Conservation (phyloP, 2,329 filamentous ascomycete genomes). For the Paraphaeosphaeria sporulosa region DNA sequence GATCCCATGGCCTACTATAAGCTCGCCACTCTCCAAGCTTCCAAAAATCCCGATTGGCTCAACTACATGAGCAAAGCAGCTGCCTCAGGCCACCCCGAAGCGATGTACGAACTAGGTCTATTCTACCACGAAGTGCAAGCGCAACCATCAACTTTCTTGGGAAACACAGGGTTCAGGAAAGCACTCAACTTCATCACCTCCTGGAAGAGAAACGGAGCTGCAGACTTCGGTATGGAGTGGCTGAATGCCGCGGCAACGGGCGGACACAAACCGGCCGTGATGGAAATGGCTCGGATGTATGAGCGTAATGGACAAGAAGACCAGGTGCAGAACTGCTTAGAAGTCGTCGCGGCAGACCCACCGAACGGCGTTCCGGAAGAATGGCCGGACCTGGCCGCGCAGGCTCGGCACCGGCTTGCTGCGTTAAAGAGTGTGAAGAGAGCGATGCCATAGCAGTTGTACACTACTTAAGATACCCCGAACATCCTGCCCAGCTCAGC, state of each 20-base stretch:
- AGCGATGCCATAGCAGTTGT: neutral
- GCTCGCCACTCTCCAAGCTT: constrained; percentile 38
- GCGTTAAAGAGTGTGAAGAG: neutral
- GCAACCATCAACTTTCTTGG: constrained; percentile 18
- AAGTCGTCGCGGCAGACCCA: constrained; percentile 27
- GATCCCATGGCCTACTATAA: constrained; percentile 54
- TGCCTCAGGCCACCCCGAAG: constrained; percentile 48
- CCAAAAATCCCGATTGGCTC: constrained; percentile 49
- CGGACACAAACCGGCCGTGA: constrained; percentile 39
- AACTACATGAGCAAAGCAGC: constrained; percentile 56
- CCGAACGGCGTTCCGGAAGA: constrained; percentile 28
- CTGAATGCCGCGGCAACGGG: constrained; percentile 32
- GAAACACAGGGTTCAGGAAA: constrained; percentile 20
- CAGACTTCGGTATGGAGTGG: constrained; percentile 41
- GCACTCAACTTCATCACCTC: constrained; percentile 34
- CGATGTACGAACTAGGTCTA: constrained; percentile 47
- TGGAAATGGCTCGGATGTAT: constrained; percentile 33
- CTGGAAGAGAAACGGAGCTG: constrained; percentile 26
- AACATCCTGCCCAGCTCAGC: neutral
- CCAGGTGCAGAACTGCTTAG: constrained; percentile 21
- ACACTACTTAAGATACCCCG: constrained; percentile 8
- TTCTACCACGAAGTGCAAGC: constrained; percentile 51
- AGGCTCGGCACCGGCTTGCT: constrained; percentile 31
- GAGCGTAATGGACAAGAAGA: constrained; percentile 26
- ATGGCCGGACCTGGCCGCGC: constrained; percentile 34